These are phyloP conservation scores for Hylodesmum podocarpum DNA, from an alignment of 306 rosid species.

Conservation along the genomic window DNA sequence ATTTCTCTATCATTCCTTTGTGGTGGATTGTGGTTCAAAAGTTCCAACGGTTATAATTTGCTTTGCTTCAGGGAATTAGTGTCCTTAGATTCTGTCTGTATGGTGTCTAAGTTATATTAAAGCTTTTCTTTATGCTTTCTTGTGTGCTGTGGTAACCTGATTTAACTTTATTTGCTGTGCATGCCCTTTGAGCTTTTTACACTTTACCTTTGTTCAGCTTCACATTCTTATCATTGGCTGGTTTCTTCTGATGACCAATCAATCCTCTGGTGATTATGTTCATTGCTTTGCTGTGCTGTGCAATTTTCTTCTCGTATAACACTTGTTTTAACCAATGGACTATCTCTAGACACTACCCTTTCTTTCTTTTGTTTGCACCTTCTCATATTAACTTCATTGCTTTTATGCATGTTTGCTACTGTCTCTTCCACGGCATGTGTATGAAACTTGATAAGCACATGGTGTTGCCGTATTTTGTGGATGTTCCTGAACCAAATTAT, in stretches of 20 bases:
- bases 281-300: conserved; percentile 20
- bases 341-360: neutral
- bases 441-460: neutral
- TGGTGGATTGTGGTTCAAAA: conserved; percentile 31
- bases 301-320: neutral
- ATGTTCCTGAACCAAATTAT: neutral
- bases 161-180: conserved; percentile 29
- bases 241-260: conserved; percentile 14
- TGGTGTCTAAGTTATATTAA: conserved; percentile 29
- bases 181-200: conserved; percentile 35
- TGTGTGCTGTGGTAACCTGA: conserved; percentile 49
- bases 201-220: conserved; percentile 33
- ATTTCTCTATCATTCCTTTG: conserved; percentile 10
- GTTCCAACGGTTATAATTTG: conserved; percentile 43
- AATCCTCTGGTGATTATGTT: conserved; percentile 22
- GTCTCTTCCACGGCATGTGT: neutral
- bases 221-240: conserved; percentile 10
- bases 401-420: neutral
- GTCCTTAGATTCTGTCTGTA: conserved; percentile 46
- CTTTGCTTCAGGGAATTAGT: conserved; percentile 57
- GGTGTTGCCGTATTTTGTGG: conserved; percentile 6
- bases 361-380: neutral
- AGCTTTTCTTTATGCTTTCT: conserved; percentile 59
- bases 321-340: neutral
- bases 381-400: neutral